Evolutionary conservation across 352 stramenopile species (phyloP).

Genomic region (Phytophthora tentaculata): DNA sequence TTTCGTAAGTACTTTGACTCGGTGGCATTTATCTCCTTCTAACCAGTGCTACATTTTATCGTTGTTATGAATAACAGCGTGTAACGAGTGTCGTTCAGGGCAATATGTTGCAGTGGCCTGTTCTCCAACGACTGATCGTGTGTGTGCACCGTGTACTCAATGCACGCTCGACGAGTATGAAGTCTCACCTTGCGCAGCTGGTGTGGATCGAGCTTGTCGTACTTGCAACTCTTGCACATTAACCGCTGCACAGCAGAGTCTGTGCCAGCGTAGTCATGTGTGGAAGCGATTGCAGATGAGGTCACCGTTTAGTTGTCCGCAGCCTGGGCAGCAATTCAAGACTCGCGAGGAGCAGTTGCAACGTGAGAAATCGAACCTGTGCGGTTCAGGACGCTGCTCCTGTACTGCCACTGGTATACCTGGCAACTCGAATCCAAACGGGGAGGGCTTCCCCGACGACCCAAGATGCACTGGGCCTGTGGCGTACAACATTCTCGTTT

Average conservation of each 20-base stretch:
- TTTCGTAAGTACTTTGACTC: constrained; percentile 54
- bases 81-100: constrained; percentile 64
- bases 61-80: constrained; percentile 42
- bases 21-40: not conserved
- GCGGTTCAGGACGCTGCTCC: constrained; percentile 73
- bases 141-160: constrained; percentile 64
- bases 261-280: constrained; percentile 60
- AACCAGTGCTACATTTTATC: not conserved
- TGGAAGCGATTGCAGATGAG: constrained; percentile 74
- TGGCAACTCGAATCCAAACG: constrained; percentile 79
- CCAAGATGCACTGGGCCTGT: constrained; percentile 64
- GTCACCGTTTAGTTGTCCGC: constrained; percentile 73
- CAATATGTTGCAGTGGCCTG: constrained; percentile 56
- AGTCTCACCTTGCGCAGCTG: constrained; percentile 55
- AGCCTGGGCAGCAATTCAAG: constrained; percentile 54
- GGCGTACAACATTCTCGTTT: constrained; percentile 69
- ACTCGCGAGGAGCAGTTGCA: constrained; percentile 70
- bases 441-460: constrained; percentile 75
- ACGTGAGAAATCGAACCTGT: constrained; percentile 71
- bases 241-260: constrained; percentile 56
- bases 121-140: constrained; percentile 59
- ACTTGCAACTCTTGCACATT: constrained; percentile 79
- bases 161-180: constrained; percentile 82
- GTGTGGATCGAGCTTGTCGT: constrained; percentile 66
- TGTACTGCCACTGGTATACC: constrained; percentile 62